Conservation (phyloP, 805 yeast genomes). For the Candida odintsovae region DNA sequence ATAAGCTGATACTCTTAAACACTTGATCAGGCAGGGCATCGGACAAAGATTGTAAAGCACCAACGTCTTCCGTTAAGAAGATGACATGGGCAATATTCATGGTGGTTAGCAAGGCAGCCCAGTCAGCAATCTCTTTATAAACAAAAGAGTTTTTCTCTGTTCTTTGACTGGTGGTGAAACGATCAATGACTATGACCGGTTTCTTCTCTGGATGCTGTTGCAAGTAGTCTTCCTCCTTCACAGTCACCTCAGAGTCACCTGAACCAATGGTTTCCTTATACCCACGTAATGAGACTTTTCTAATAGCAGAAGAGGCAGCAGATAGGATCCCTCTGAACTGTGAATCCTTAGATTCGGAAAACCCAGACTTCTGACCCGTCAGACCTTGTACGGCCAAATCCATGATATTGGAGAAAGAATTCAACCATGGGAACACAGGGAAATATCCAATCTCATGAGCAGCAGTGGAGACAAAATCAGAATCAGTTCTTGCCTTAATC, state of each 20-base stretch:
- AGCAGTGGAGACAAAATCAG: slow-evolving; percentile 56
- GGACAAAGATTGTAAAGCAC: slow-evolving; percentile 61
- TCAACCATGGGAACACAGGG: slow-evolving; percentile 93
- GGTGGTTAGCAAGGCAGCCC: slow-evolving; percentile 77
- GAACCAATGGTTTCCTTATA: slow-evolving; percentile 29
- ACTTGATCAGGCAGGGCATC: slow-evolving; percentile 83
- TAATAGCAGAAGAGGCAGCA: slow-evolving; percentile 66
- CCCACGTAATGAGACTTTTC: slow-evolving; percentile 51
- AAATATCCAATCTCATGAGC: slow-evolving; percentile 82
- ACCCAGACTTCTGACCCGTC: slow-evolving; percentile 91
- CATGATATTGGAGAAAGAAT: slow-evolving; percentile 66
- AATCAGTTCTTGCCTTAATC: slow-evolving; percentile 68
- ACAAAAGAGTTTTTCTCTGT: slow-evolving; percentile 59
- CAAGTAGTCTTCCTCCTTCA: slow-evolving; percentile 74
- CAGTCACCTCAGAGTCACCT: slow-evolving; percentile 26
- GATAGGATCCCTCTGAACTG: slow-evolving; percentile 78
- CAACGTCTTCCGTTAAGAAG: slow-evolving; percentile 79
- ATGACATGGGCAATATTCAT: slow-evolving; percentile 87
- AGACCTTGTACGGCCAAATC: slow-evolving; percentile 86
- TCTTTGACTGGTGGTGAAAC: slow-evolving; percentile 52
- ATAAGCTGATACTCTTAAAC: slow-evolving; percentile 63
- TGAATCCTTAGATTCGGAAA: slow-evolving; percentile 75
- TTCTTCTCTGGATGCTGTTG: slow-evolving; percentile 81
- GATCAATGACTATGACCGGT: slow-evolving; percentile 80
- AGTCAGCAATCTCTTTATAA: slow-evolving; percentile 72